These are phyloP conservation scores for Geotrichum bryndzae DNA, from an alignment of 1,139 yeast genomes.

Conservation along the genomic window DNA sequence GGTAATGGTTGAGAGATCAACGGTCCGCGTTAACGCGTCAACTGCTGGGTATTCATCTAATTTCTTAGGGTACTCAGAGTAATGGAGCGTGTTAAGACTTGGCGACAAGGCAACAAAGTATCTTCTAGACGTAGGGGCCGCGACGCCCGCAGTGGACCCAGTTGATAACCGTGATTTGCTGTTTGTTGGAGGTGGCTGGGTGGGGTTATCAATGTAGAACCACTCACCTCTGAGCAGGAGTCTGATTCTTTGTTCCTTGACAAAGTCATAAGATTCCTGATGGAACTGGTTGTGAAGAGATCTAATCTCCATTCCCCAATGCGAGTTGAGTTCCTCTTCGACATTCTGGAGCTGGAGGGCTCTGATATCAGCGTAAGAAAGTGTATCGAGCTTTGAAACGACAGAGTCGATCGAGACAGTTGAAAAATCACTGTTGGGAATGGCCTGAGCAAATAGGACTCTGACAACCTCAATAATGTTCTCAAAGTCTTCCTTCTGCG, in stretches of 20 bases:
- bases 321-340: constrained; percentile 34
- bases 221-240: constrained; percentile 74
- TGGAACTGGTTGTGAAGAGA: constrained; percentile 50
- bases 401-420: constrained; percentile 24
- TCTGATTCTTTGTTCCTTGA: constrained; percentile 70
- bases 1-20: constrained; percentile 25
- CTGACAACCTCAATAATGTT: constrained; percentile 43
- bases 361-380: constrained; percentile 50
- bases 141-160: constrained; percentile 14
- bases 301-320: constrained; percentile 38
- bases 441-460: constrained; percentile 34
- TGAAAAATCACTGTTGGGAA: constrained; percentile 27
- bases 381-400: constrained; percentile 34
- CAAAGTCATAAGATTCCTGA: constrained; percentile 64
- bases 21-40: constrained; percentile 37
- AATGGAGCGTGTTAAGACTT: constrained; percentile 57
- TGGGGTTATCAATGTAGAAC: constrained; percentile 67
- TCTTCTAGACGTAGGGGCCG: constrained; percentile 35
- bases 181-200: constrained; percentile 21
- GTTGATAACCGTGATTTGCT: constrained; percentile 7
- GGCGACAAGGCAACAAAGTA: constrained; percentile 66
- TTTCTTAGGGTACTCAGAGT: constrained; percentile 51
- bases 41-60: constrained; percentile 49
- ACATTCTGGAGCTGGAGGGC: constrained; percentile 47
- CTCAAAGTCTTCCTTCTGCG: constrained; percentile 48